Evolutionary conservation across 2,329 filamentous ascomycete species (phyloP).

Genomic region (Penicillium sp.): DNA sequence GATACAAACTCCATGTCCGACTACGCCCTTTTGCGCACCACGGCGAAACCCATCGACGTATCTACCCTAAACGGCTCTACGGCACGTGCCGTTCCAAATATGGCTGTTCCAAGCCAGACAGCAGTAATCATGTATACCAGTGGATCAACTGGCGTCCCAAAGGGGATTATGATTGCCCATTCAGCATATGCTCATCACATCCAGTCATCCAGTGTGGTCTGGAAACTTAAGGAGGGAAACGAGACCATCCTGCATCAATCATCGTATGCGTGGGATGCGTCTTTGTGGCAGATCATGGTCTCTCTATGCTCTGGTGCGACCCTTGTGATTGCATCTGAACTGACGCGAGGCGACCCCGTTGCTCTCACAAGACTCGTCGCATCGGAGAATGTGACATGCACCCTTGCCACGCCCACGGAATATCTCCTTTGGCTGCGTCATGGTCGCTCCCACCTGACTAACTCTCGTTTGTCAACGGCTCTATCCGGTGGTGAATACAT

Average conservation of each 20-base stretch:
- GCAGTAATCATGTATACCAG: slow-evolving; percentile 21
- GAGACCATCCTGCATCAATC: slow-evolving; percentile 23
- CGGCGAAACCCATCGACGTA: slow-evolving; percentile 5
- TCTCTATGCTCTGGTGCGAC: slow-evolving; percentile 18
- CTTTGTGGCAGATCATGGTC: slow-evolving; percentile 18
- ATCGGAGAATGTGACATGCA: slow-evolving; percentile 16
- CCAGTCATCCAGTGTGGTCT: slow-evolving; percentile 4
- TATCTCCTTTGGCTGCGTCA: slow-evolving; percentile 15
- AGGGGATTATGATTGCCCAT: slow-evolving; percentile 14
- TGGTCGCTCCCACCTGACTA: slow-evolving; percentile 5
- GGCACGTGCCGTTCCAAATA: neutral
- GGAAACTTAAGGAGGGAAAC: slow-evolving; percentile 5
- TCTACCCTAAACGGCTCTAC: neutral
- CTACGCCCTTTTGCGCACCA: neutral
- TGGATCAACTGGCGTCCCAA: slow-evolving; percentile 19
- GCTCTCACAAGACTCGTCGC: slow-evolving; percentile 16
- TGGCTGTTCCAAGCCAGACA: slow-evolving; percentile 3
- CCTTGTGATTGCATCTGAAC: slow-evolving; percentile 12
- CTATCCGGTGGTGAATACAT: slow-evolving; percentile 24
- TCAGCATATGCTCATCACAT: slow-evolving; percentile 13
- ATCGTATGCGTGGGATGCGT: slow-evolving; percentile 22
- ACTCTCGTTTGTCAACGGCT: slow-evolving; percentile 8
- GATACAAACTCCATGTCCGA: slow-evolving; percentile 8
- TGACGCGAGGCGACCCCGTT: slow-evolving; percentile 15
- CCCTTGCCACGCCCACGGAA: slow-evolving; percentile 20